These are phyloP conservation scores for Colletotrichum sojae DNA, from an alignment of 2,329 filamentous ascomycete genomes.

Conservation along the genomic window DNA sequence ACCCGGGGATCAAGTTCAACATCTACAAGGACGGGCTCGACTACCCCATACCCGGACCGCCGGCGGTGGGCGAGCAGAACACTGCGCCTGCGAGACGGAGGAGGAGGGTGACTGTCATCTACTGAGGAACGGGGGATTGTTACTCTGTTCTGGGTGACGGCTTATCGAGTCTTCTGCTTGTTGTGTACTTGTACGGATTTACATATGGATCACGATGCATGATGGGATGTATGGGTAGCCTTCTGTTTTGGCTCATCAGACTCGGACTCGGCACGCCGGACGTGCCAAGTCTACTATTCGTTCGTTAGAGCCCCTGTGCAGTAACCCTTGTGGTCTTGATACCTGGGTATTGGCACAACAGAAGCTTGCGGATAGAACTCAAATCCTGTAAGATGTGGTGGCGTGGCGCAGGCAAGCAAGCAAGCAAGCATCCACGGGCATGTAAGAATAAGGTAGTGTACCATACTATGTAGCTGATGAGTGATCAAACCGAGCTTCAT, in stretches of 20 bases:
- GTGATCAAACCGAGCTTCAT: not conserved
- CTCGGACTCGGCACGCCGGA: constrained; percentile 17
- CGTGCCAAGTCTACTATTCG: constrained; percentile 13
- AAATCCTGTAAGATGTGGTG: constrained; percentile 3
- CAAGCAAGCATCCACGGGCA: constrained; percentile 4
- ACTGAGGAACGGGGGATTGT: not conserved
- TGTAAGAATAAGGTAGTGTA: not conserved
- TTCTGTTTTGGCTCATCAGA: constrained; percentile 3
- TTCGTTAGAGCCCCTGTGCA: not conserved
- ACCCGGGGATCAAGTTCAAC: constrained; percentile 55
- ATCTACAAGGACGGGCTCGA: constrained; percentile 48
- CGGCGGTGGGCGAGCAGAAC: constrained; percentile 42
- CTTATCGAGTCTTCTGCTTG: not conserved
- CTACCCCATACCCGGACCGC: constrained; percentile 51
- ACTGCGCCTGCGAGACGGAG: constrained; percentile 14
- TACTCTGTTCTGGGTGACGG: not conserved
- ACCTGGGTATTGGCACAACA: not conserved
- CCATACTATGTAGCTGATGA: not conserved
- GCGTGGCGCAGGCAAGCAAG: not conserved
- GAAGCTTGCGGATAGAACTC: too few species aligned
- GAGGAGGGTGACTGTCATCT: constrained; percentile 25
- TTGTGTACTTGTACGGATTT: constrained; percentile 27
- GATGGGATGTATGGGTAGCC: constrained; percentile 10
- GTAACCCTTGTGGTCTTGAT: not conserved
- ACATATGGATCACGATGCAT: constrained; percentile 5